Percentiles rank a stretch among this genome's conserved stretches.
Conservation (phyloP, 2,329 filamentous ascomycete species). For the Simplicillium aogashimaense region DNA sequence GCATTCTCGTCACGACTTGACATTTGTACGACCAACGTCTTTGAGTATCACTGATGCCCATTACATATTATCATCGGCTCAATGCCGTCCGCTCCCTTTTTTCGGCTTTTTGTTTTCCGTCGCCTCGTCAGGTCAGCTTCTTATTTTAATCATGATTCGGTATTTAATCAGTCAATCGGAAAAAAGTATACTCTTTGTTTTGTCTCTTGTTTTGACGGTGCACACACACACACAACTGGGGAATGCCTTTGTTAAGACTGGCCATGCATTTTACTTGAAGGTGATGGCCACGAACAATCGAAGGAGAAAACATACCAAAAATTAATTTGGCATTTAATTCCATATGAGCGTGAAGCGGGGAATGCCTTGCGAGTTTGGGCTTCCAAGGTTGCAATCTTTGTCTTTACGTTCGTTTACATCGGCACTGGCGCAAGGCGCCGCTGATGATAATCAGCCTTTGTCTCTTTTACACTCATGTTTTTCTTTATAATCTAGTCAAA, state of each 20-base stretch:
- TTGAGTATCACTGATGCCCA: slow-evolving; percentile 47
- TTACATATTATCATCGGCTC: slow-evolving; percentile 42
- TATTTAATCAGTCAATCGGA: slow-evolving; percentile 19
- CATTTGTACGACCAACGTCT: slow-evolving; percentile 40
- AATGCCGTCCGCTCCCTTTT: slow-evolving; percentile 40
- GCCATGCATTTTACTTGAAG: slow-evolving; percentile 1
- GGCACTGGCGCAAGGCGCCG: no score
- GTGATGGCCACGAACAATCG: no score
- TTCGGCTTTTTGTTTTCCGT: slow-evolving; percentile 24
- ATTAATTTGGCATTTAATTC: no score
- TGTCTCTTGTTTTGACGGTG: slow-evolving; percentile 5
- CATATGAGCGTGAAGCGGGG: no score
- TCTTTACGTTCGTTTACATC: no score
- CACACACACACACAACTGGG: neutral
- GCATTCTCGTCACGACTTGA: slow-evolving; percentile 11
- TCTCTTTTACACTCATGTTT: neutral
- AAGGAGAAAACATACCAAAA: no score
- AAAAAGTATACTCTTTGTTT: neutral
- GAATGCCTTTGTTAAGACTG: slow-evolving; percentile 8
- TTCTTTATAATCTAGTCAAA: slow-evolving; percentile 8
- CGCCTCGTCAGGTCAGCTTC: slow-evolving; percentile 21
- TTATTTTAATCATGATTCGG: slow-evolving; percentile 28
- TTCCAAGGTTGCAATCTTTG: no score
- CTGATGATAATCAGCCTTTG: no score
- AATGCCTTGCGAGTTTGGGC: no score